Evolutionary conservation across 768 basidiomycete genomes (phyloP).

Genomic region (Termitomyces sp.): DNA sequence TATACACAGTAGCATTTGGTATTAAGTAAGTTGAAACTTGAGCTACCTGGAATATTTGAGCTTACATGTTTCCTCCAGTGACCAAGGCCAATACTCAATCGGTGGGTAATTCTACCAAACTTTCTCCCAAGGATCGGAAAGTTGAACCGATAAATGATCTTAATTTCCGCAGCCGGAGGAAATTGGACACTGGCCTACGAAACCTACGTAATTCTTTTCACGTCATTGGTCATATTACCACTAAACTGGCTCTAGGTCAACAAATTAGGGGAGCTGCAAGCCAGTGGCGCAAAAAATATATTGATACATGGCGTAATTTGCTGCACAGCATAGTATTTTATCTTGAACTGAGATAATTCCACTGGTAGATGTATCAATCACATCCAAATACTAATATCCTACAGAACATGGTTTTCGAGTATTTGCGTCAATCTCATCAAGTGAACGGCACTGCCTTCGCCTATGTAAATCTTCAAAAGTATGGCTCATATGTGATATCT

Average conservation of each 20-base stretch:
- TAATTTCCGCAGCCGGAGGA: background rate
- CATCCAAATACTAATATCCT: conserved; percentile 22
- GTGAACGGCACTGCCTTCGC: conserved; percentile 26
- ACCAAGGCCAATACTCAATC: conserved; percentile 1
- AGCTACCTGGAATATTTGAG: background rate
- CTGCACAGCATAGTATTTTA: background rate
- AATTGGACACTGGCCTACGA: background rate
- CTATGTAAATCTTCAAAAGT: conserved; percentile 24
- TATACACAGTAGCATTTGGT: conserved; percentile 26
- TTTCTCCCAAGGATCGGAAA: background rate
- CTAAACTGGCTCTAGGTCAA: conserved; percentile 12
- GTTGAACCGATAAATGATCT: background rate
- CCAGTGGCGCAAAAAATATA: conserved; percentile 23
- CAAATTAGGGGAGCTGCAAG: conserved; percentile 24
- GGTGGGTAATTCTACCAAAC: background rate
- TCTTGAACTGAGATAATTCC: background rate
- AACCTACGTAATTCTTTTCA: background rate
- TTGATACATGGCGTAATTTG: conserved; percentile 23
- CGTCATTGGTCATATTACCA: background rate
- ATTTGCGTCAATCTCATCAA: conserved; percentile 19
- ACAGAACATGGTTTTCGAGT: conserved; percentile 22
- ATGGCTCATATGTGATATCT: background rate
- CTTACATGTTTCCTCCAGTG: background rate
- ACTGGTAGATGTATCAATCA: conserved; percentile 24
- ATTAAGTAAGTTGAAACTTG: conserved; percentile 21